phyloP scores from a whole-genome alignment of 2,329 filamentous ascomycete species.

The Amylocarpus encephaloides region DNA sequence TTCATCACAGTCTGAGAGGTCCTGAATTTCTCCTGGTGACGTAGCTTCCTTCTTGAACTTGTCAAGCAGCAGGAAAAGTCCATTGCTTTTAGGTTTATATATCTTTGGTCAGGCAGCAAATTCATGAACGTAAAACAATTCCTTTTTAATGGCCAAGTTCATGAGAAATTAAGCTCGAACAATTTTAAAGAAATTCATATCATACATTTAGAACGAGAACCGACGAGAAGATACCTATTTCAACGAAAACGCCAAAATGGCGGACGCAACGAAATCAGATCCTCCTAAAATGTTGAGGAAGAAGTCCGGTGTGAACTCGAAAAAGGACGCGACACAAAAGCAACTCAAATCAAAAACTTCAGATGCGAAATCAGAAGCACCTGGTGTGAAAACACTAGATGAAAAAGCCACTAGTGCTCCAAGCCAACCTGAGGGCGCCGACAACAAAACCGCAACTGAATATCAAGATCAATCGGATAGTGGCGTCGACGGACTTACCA shows the following conservation, averaged over 20 bases:
- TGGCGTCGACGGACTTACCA: conserved; percentile 12
- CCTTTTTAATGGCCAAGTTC: neutral
- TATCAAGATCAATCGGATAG: conserved; percentile 11
- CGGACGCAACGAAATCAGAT: conserved; percentile 15
- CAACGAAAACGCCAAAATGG: conserved; percentile 17
- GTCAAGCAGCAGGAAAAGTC: neutral
- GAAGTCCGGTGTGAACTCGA: conserved; percentile 11
- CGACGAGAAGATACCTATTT: neutral
- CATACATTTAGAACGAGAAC: neutral
- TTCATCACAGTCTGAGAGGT: neutral
- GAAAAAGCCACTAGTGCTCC: neutral
- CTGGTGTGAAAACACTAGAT: neutral
- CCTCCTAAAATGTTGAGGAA: conserved; percentile 11
- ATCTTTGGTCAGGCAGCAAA: neutral
- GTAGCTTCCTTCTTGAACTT: neutral
- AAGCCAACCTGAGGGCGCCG: neutral
- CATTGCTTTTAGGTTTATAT: neutral
- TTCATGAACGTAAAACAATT: neutral
- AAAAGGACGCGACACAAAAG: neutral
- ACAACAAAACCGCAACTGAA: neutral
- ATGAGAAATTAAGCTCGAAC: neutral
- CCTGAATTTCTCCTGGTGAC: neutral
- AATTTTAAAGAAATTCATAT: neutral
- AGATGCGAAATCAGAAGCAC: conserved; percentile 3
- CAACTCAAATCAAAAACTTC: conserved; percentile 2